A percentile compares a stretch with the other conserved stretches of the same genome.
These are phyloP conservation scores for Canavalia gladiata DNA, from an alignment of 306 rosid genomes.

Conservation along the genomic window DNA sequence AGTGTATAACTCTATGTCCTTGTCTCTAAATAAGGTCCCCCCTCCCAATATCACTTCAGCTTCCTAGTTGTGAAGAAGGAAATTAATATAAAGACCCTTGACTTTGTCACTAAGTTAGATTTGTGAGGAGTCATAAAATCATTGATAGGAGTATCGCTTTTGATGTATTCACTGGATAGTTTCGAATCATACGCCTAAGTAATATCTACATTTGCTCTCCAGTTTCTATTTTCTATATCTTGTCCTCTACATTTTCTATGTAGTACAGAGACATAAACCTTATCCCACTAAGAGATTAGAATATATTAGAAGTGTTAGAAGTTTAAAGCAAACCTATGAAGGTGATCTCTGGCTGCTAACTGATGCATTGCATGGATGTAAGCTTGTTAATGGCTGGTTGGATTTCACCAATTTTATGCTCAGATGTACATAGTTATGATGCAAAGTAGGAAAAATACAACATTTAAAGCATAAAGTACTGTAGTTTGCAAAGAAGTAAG, in stretches of 20 bases:
- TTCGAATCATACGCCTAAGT: constrained; percentile 6
- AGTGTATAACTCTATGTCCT: background rate
- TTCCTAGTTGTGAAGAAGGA: constrained; percentile 13
- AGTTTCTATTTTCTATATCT: background rate
- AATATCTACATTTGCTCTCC: background rate
- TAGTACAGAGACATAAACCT: background rate
- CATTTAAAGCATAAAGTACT: constrained; percentile 5
- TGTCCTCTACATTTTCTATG: constrained; percentile 20
- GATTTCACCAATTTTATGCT: constrained; percentile 18
- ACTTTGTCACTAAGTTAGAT: background rate
- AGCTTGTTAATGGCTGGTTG: constrained; percentile 32
- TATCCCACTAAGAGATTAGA: background rate
- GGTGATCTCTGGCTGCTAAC: background rate
- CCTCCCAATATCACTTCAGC: background rate
- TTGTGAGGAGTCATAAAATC: background rate
- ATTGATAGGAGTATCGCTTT: background rate
- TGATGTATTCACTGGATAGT: constrained; percentile 3
- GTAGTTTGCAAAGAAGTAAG: constrained; percentile 10
- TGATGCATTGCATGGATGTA: background rate
- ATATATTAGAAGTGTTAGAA: background rate
- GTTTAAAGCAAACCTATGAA: background rate
- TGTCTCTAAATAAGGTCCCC: background rate
- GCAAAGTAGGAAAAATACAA: constrained; percentile 28
- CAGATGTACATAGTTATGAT: constrained; percentile 21
- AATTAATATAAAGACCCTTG: constrained; percentile 1